Conservation (phyloP, 305 asterid genomes). For the Caryopteris hybrid region DNA sequence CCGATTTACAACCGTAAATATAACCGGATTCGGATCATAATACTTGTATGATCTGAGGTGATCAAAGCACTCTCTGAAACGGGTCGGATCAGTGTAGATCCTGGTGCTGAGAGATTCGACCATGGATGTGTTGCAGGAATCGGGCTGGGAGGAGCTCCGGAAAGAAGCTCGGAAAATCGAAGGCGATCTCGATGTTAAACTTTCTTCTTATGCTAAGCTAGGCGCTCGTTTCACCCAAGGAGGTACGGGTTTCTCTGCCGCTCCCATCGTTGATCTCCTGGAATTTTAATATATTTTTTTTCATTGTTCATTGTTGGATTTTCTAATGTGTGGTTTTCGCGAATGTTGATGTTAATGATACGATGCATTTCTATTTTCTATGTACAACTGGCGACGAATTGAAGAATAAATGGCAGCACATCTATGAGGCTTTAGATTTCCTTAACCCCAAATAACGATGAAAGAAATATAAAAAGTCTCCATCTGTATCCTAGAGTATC, state of each 20-base stretch:
- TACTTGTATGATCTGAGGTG: background rate
- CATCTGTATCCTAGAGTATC: background rate
- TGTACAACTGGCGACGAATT: slow-evolving; percentile 1
- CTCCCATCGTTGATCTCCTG: background rate
- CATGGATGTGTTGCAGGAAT: slow-evolving; percentile 81
- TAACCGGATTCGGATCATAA: slow-evolving; percentile 9
- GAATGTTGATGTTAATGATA: slow-evolving; percentile 1
- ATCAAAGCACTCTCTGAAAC: slow-evolving; percentile 9
- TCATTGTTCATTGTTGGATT: background rate
- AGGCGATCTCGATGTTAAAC: slow-evolving; percentile 97
- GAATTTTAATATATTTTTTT: background rate
- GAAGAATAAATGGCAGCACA: background rate
- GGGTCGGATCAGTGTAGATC: slow-evolving; percentile 38
- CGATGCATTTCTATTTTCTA: background rate
- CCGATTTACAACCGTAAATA: slow-evolving; percentile 12
- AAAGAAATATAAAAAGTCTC: background rate
- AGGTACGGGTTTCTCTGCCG: slow-evolving; percentile 29
- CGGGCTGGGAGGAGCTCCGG: slow-evolving; percentile 99
- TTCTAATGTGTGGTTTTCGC: slow-evolving; percentile 3
- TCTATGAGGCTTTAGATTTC: background rate
- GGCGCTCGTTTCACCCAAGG: slow-evolving; percentile 91
- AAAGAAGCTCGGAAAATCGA: slow-evolving; percentile 88
- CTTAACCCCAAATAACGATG: background rate
- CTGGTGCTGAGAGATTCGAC: slow-evolving; percentile 43
- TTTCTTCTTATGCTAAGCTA: slow-evolving; percentile 94